Conservation (phyloP, 768 basidiomycete genomes). For the Hypholoma fasciculare region DNA sequence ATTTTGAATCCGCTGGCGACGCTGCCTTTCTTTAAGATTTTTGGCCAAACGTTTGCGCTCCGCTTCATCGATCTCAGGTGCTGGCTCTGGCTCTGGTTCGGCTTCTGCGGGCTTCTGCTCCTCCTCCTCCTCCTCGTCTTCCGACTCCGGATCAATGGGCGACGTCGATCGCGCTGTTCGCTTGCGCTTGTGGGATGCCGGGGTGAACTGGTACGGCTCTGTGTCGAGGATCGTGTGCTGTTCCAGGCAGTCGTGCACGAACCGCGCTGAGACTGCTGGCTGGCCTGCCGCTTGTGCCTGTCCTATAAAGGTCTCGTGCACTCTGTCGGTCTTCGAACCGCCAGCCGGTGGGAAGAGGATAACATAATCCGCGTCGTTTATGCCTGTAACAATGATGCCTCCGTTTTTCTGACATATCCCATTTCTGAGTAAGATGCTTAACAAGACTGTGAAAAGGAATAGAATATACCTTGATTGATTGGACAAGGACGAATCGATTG, state of each 20-base stretch:
- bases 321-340: conserved; percentile 33
- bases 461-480: conserved; percentile 55
- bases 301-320: conserved; percentile 45
- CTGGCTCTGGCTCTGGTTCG: not conserved
- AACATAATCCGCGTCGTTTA: conserved; percentile 59
- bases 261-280: conserved; percentile 50
- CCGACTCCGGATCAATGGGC: conserved; percentile 11
- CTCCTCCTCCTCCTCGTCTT: conserved; percentile 12
- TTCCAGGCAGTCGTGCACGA: conserved; percentile 53
- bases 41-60: not conserved
- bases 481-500: conserved; percentile 49
- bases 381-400: conserved; percentile 54
- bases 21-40: not conserved
- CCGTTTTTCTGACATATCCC: conserved; percentile 54
- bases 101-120: not conserved
- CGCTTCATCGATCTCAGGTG: not conserved
- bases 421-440: not conserved
- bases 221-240: conserved; percentile 44
- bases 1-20: not conserved
- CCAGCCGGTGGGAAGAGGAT: conserved; percentile 46
- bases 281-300: conserved; percentile 36
- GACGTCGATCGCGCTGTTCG: conserved; percentile 7
- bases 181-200: conserved; percentile 18
- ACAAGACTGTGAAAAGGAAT: not conserved
- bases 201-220: conserved; percentile 41